Evolutionary conservation across 2,329 filamentous ascomycete genomes (phyloP), one percentile per base, ranked within the genome.

Genomic region (Didymella keratinophila): DNA sequence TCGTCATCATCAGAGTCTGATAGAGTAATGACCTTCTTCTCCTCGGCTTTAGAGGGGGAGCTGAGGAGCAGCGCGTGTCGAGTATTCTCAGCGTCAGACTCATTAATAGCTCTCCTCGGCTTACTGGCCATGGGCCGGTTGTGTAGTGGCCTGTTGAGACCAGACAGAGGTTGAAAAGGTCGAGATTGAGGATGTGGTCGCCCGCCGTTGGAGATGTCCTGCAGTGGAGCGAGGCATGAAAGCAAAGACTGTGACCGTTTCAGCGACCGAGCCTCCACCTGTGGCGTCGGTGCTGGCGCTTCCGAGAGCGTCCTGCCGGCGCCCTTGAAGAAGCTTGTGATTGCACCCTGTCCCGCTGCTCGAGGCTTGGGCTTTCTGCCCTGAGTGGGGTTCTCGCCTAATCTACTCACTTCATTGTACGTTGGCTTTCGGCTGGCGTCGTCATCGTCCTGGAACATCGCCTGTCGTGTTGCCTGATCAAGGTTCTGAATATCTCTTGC

Each of bases 241-340:
- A 64, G 21, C 0, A 62, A 63, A 14, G 70, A 69, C 8, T 67
- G 64, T n/a, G 69, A 67, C 46, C 66, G 67, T 18, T 66, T 61
- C 11, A 70, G 52, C 8, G 60, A 51, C 9, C 66, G 58, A 3
- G 39, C 23, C 21, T 55, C 60, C 45, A 44, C 32, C 27, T 39
- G 48, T n/a, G 61, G 21, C 5, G 23, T 41, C 18, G 47, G 41
- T 11, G 34, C 37, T 43, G 60, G 52, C 20, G 48, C 28, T 36
- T 70, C 64, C 10, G 66, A 61, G 4, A 64, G 25, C 6, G 60
- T 64, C 28, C 64, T 61, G 1, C 49, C 56, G 21, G 74, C 68
- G 62, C 73, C 74, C 16, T 72, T 72, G 64, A 86, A 86, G 72
- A 86, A 86, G 56, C 71, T 80, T 4, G 81, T 79, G 44, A 87